Evolutionary conservation across 1,284 basidiomycete species (phyloP), one percentile per base, ranked within the genome.

Genomic region (Rhodotorula sp.): DNA sequence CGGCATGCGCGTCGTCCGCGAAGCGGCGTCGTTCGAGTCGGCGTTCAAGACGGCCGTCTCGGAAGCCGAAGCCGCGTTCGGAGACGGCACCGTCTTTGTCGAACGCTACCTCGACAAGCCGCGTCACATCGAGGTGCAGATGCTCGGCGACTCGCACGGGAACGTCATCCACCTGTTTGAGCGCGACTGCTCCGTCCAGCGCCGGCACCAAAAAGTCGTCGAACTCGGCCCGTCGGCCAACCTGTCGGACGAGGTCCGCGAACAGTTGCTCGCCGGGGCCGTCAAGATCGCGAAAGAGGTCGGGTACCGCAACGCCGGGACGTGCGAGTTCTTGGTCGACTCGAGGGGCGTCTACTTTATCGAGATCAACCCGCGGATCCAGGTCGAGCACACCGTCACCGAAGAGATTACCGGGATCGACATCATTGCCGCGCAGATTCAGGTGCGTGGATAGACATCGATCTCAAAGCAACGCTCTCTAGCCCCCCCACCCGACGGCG

Each of bases 341-440:
- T 91, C 94, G 82, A 88, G 91, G 86, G 92, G 95, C 76, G 93
- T 97, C 84, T 97, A 98, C 84, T 98, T 99, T 84, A 98, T 99
- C 81, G 96, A 99, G 83, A 97, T 82, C 78, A 82, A 82, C 72
- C 78, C 95, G 59, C 93, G 94, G 85, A 97, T 97, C 79, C 94
- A 98, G 83, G 94, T 98, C 83, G 95, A 97, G 82, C 95, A 98
- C 84, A 98, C 96, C 58, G 80, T 76, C 71, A 80, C 80, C 90
- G 95, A 98, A 89, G 95, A 97, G 81, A 97, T 99, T 80, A 98
- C 96, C 71, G 96, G 96, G 65, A 93, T 98, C 81, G 96, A 99
- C 81, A 97, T 99, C 77, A 94, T 98, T 70, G 95, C 94, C 66
- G 94, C 95, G 47, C 96, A 98, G 83, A 98, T 99, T 78, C 70